These are phyloP conservation scores for Albugo laibachii DNA, from an alignment of 352 stramenopile species.

Conservation along the genomic window DNA sequence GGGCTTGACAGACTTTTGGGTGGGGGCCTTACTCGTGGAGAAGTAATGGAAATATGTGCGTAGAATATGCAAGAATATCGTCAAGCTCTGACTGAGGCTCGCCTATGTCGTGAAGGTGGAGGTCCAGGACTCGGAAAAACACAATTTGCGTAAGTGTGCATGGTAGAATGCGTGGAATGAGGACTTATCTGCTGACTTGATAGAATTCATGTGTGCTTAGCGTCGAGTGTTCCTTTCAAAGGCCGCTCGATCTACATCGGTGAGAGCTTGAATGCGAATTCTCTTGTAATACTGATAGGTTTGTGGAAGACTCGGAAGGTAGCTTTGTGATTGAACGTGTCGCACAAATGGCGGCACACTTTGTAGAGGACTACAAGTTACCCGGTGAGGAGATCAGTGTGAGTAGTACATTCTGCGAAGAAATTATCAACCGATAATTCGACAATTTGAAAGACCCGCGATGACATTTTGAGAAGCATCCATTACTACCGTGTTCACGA, in stretches of 20 bases:
- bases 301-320: constrained; percentile 80
- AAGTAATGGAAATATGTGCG: constrained; percentile 66
- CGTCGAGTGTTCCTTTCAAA: constrained; percentile 9
- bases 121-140: constrained; percentile 54
- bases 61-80: not conserved
- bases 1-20: constrained; percentile 36
- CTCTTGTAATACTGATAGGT: not conserved
- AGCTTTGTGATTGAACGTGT: constrained; percentile 82
- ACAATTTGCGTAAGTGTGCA: constrained; percentile 28
- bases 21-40: constrained; percentile 35
- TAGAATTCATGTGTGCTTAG: constrained; percentile 51
- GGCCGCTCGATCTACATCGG: constrained; percentile 17
- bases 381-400: constrained; percentile 13
- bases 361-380: constrained; percentile 50
- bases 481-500: constrained; percentile 71
- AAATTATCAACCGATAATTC: constrained; percentile 1
- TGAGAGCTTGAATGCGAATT: constrained; percentile 3
- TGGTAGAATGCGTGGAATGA: not conserved
- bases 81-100: not conserved
- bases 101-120: constrained; percentile 23
- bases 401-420: constrained; percentile 8
- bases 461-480: constrained; percentile 67
- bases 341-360: constrained; percentile 53
- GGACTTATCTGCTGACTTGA: not conserved
- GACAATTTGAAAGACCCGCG: constrained; percentile 4